Conservation (phyloP, 169 alveolate genomes). For the Cryptosporidium bovis region DNA sequence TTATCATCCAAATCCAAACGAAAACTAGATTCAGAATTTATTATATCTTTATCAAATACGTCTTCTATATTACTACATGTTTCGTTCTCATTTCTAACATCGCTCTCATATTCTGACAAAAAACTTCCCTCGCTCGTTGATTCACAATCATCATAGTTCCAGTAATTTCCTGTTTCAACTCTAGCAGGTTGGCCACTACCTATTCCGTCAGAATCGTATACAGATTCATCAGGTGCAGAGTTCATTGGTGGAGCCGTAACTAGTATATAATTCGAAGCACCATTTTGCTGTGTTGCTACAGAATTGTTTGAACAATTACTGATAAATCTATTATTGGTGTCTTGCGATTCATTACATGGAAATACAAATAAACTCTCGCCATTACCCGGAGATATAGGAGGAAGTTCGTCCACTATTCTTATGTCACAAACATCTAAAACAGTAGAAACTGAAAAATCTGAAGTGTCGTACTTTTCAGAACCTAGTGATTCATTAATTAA, state of each 20-base stretch:
- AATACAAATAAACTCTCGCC: conserved; percentile 21
- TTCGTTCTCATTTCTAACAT: not conserved
- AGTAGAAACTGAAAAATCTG: conserved; percentile 49
- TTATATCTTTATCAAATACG: not conserved
- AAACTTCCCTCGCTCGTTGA: conserved; percentile 73
- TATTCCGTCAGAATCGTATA: not conserved
- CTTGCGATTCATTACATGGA: conserved; percentile 36
- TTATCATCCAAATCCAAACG: no score
- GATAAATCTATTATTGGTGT: not conserved
- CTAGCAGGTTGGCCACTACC: no score
- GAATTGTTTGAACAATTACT: not conserved
- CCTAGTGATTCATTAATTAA: conserved; percentile 49
- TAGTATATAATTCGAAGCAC: conserved; percentile 26
- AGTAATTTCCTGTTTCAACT: not conserved
- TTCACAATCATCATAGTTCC: conserved; percentile 53
- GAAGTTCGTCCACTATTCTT: conserved; percentile 58
- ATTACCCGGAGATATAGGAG: conserved; percentile 21
- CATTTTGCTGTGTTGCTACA: not conserved
- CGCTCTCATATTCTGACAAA: conserved; percentile 21
- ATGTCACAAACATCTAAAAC: conserved; percentile 49
- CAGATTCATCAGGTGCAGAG: not conserved
- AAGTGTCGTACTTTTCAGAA: conserved; percentile 44
- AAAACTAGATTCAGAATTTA: not conserved
- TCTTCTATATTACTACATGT: no score
- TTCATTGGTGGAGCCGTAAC: conserved; percentile 15